These are phyloP conservation scores for Fusarium acutatum DNA, from an alignment of 2,329 filamentous ascomycete species.

Conservation along the genomic window DNA sequence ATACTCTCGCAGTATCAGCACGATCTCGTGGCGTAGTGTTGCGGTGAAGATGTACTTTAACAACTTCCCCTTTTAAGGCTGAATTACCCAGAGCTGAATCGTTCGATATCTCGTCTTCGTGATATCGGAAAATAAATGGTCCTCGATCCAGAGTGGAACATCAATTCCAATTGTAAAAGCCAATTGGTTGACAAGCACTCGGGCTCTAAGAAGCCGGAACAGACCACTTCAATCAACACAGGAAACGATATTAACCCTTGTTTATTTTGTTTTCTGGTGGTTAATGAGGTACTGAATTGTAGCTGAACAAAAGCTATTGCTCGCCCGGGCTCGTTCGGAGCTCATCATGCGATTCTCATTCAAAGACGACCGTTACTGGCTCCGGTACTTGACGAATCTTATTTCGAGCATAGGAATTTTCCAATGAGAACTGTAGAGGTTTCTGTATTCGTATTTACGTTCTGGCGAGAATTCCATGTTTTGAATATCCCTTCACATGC, in stretches of 20 bases:
- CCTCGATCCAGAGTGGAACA: conserved; percentile 14
- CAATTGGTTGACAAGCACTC: conserved; percentile 24
- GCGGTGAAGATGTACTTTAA: background rate
- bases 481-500: background rate
- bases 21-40: background rate
- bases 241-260: background rate
- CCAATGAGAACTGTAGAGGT: background rate
- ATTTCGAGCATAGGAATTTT: conserved; percentile 8
- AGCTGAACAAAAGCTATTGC: background rate
- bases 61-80: conserved; percentile 1
- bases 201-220: conserved; percentile 19
- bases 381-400: conserved; percentile 23
- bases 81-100: conserved; percentile 3
- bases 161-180: background rate
- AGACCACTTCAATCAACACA: conserved; percentile 7
- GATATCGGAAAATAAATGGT: conserved; percentile 16
- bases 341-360: conserved; percentile 38
- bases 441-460: conserved; percentile 24
- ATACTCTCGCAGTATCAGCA: background rate
- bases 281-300: background rate
- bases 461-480: background rate
- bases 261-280: background rate
- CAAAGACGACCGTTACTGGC: conserved; percentile 34
- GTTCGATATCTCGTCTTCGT: conserved; percentile 31
- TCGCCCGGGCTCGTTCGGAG: conserved; percentile 32